phyloP scores from a whole-genome alignment of 1,139 yeast species.

The Candida freyschussii region DNA sequence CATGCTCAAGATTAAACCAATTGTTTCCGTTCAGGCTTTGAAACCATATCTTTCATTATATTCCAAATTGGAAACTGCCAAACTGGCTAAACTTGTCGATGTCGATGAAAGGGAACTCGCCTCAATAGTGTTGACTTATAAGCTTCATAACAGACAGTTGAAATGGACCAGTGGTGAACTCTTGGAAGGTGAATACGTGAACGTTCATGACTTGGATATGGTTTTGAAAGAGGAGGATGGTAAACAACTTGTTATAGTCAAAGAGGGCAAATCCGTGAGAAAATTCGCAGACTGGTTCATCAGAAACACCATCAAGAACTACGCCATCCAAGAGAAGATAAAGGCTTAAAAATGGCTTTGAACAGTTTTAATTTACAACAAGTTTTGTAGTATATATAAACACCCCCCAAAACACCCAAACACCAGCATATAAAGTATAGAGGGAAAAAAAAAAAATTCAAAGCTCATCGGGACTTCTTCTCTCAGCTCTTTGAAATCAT shows the following conservation, averaged over 20 bases:
- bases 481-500: no score
- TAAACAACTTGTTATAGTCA: slow-evolving; percentile 34
- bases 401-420: no score
- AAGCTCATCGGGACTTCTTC: no score
- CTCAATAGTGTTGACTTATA: slow-evolving; percentile 35
- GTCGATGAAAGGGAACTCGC: slow-evolving; percentile 28
- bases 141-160: slow-evolving; percentile 40
- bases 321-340: slow-evolving; percentile 35
- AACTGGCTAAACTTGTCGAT: slow-evolving; percentile 39
- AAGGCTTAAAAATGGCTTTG: slow-evolving; percentile 4
- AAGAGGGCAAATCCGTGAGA: slow-evolving; percentile 40
- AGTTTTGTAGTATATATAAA: no score
- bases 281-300: slow-evolving; percentile 46
- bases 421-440: no score
- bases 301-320: slow-evolving; percentile 41
- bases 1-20: slow-evolving; percentile 36
- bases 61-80: slow-evolving; percentile 40
- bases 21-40: slow-evolving; percentile 36
- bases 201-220: slow-evolving; percentile 41
- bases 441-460: no score
- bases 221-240: slow-evolving; percentile 33
- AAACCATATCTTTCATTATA: slow-evolving; percentile 42
- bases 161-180: slow-evolving; percentile 39
- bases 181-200: slow-evolving; percentile 36
- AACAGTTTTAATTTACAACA: no score